These are phyloP conservation scores for Fagopyrum esculentum DNA, from an alignment of 148 eudicot genomes.

Conservation along the genomic window DNA sequence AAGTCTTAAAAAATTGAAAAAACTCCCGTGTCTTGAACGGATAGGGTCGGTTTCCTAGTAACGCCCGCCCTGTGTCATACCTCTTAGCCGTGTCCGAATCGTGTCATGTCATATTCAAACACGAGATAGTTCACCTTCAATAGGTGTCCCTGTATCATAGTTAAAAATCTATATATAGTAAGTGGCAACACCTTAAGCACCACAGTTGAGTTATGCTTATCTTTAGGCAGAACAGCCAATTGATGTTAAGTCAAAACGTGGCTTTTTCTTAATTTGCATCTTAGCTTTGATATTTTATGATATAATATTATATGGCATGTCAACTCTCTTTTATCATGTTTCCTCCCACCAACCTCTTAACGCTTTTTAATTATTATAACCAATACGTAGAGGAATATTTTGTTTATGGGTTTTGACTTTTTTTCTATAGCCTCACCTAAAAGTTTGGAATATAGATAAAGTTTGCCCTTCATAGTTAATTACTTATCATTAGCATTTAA, in stretches of 20 bases:
- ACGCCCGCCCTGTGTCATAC: no score
- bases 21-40: no score
- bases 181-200: neutral
- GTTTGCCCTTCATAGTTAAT: neutral
- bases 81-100: no score
- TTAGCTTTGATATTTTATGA: neutral
- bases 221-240: neutral
- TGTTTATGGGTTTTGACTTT: slow-evolving; percentile 12
- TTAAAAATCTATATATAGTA: no score
- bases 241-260: slow-evolving; percentile 3
- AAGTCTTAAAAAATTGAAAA: no score
- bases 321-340: slow-evolving; percentile 14
- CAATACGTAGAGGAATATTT: slow-evolving; percentile 5
- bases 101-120: no score
- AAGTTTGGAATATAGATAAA: slow-evolving; percentile 8
- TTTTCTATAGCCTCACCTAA: neutral
- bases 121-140: no score
- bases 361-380: neutral
- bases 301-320: neutral
- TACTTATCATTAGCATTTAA: neutral
- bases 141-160: no score
- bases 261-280: neutral
- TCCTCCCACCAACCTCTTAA: slow-evolving; percentile 3
- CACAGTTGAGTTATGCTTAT: neutral
- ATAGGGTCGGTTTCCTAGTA: no score